A percentile compares a stretch with the other conserved stretches of the same genome.
These are phyloP conservation scores for Wickerhamiella vanderwaltii DNA, from an alignment of 805 yeast species.

Conservation along the genomic window DNA sequence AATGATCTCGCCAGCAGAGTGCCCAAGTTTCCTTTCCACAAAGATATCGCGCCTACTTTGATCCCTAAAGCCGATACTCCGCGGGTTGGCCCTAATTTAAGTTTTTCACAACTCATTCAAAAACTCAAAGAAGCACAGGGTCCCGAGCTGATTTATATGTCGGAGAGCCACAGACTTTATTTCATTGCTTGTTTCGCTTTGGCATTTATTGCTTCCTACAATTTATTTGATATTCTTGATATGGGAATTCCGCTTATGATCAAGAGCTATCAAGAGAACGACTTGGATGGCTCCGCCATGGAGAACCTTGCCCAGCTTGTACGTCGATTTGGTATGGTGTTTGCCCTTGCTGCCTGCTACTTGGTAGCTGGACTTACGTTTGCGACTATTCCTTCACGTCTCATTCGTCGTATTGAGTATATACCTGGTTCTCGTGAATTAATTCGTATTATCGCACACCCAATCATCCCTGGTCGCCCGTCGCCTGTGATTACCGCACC, in stretches of 20 bases:
- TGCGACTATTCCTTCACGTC: slow-evolving; percentile 50
- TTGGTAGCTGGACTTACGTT: slow-evolving; percentile 34
- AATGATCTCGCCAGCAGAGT: slow-evolving; percentile 46
- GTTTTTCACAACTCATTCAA: slow-evolving; percentile 50
- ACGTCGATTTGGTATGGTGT: slow-evolving; percentile 29
- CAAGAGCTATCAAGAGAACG: slow-evolving; percentile 42
- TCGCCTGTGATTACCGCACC: slow-evolving; percentile 67
- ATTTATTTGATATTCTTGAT: slow-evolving; percentile 41
- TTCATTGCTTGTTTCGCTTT: slow-evolving; percentile 57
- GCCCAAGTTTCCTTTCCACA: slow-evolving; percentile 54
- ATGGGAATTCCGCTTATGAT: slow-evolving; percentile 42
- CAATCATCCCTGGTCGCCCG: slow-evolving; percentile 60
- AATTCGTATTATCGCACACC: slow-evolving; percentile 59
- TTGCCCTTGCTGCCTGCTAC: slow-evolving; percentile 29
- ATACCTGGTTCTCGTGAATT: slow-evolving; percentile 43
- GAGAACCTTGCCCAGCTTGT: slow-evolving; percentile 30
- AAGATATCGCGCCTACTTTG: slow-evolving; percentile 51
- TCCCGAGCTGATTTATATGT: slow-evolving; percentile 70
- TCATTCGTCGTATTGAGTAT: slow-evolving; percentile 66
- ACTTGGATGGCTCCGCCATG: slow-evolving; percentile 32
- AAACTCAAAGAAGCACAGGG: slow-evolving; percentile 40
- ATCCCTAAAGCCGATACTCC: slow-evolving; percentile 73
- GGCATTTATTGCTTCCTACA: slow-evolving; percentile 60
- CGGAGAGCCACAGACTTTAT: slow-evolving; percentile 71
- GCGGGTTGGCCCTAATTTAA: slow-evolving; percentile 42